Evolutionary conservation across 345 rosid species (phyloP).

Genomic region (Diplotaxis tenuifolia): DNA sequence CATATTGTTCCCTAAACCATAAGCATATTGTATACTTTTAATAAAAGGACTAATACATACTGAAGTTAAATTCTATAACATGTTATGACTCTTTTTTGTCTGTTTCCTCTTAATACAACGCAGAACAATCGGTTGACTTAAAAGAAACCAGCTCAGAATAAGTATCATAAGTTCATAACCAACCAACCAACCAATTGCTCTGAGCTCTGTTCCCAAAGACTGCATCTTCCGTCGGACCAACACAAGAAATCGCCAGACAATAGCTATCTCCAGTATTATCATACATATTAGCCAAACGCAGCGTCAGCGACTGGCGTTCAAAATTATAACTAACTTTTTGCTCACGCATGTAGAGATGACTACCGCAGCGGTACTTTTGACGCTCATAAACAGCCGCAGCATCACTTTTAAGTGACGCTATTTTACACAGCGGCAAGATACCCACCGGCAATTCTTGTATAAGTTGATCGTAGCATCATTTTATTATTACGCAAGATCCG

Average conservation of each 20-base stretch:
- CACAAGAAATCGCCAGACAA: slow-evolving; percentile 6
- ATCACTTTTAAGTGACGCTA: too few relatives aligned
- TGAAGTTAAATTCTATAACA: neutral
- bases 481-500: neutral
- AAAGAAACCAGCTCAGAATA: slow-evolving; percentile 21
- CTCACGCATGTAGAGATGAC: too few relatives aligned
- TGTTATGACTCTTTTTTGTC: neutral
- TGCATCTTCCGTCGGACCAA: neutral
- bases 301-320: too few relatives aligned
- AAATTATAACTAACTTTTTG: too few relatives aligned
- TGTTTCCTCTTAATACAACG: slow-evolving; percentile 6
- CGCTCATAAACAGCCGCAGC: too few relatives aligned
- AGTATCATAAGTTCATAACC: too few relatives aligned
- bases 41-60: neutral
- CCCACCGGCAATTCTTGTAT: too few relatives aligned
- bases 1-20: neutral
- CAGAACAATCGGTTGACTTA: slow-evolving; percentile 7
- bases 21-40: neutral
- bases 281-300: slow-evolving; percentile 14
- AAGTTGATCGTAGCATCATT: too few relatives aligned
- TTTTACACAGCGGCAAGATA: too few relatives aligned
- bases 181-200: slow-evolving; percentile 16
- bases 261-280: neutral
- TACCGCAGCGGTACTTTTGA: too few relatives aligned
- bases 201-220: slow-evolving; percentile 26